A percentile compares a stretch with the other conserved stretches of the same genome.
Conservation (phyloP, 2,329 filamentous ascomycete species). For the Pseudocercospora fijiensis region DNA sequence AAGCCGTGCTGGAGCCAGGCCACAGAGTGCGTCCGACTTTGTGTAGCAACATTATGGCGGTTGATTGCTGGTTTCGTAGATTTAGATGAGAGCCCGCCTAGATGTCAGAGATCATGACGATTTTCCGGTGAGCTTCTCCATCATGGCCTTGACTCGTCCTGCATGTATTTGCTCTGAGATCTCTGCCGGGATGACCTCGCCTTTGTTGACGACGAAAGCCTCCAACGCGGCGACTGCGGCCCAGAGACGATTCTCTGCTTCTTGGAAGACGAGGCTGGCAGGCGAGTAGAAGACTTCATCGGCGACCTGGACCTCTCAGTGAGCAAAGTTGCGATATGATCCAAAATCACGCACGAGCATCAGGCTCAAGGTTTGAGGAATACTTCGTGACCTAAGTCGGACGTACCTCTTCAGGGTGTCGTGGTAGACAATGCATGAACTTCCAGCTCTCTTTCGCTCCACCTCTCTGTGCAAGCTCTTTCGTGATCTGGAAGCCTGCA, state of each 20-base stretch:
- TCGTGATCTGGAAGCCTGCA: constrained; percentile 85
- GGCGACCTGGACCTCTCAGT: constrained; percentile 53
- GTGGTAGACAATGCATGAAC: constrained; percentile 97
- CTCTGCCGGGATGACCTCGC: constrained; percentile 57
- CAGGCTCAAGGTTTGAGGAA: neutral
- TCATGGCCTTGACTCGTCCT: constrained; percentile 6
- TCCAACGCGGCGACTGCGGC: constrained; percentile 79
- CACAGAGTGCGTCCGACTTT: neutral
- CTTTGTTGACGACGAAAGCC: constrained; percentile 91
- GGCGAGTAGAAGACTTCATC: constrained; percentile 87
- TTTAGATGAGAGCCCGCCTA: neutral
- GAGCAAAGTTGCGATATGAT: neutral
- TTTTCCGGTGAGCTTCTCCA: constrained; percentile 6
- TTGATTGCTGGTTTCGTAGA: neutral
- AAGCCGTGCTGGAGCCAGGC: neutral
- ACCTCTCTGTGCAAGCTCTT: constrained; percentile 76
- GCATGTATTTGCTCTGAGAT: constrained; percentile 5
- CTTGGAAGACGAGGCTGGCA: constrained; percentile 83
- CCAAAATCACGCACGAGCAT: neutral
- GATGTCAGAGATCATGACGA: neutral
- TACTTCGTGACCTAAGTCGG: neutral
- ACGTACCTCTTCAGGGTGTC: constrained; percentile 74
- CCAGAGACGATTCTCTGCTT: constrained; percentile 94
- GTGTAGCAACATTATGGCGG: neutral
- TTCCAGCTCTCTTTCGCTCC: constrained; percentile 88